Evolutionary conservation across 352 stramenopile genomes (phyloP), one percentile per base, ranked within the genome.

Genomic region (Phytopythium ostracodes): DNA sequence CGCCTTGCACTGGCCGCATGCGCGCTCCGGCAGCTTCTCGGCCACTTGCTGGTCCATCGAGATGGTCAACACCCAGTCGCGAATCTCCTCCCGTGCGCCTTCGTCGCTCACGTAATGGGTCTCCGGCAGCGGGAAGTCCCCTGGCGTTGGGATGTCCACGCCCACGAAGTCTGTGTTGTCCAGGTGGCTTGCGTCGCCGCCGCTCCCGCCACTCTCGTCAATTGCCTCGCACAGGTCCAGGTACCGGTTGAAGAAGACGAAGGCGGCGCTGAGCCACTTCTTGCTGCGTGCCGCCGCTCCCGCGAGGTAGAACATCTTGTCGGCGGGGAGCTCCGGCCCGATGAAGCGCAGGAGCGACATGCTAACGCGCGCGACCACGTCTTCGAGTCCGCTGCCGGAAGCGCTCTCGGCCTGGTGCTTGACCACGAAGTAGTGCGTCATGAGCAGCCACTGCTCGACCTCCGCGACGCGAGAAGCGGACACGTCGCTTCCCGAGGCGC

Each of bases 161-260:
- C 88, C 92, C 9, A 94, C 55, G 59, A 98, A 98, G 73, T 98
- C 95, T 2, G 86, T 88, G 61, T 98, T 98, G 74, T 98, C 95
- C 27, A 98, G 61, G 22, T 85, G 81, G 52, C 70, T 84, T 24
- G 85, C 68, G 33, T 94, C 73, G 36, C 82, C 86, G 24, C 53
- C 53, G 22, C 35, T 59, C 9, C 53, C 53, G 29, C 53, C 53
- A 25, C 53, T 59, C 51, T 98, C 90, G 12, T 98, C 95, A 44
- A 98, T 98, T 14, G 94, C 94, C 72, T 98, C 95, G 42, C 86
- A 94, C 40, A 98, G 66, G 64, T 98, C 95, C 12, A 98, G 66
- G 73, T 98, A 98, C 17, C 92, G 84, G 65, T 98, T 98, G 68
- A 98, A 93, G 52, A 98, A 93, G 56, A 98, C 90, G 59, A 98